Evolutionary conservation across 73 alveolate genomes (phyloP).

Genomic region (Paramecium biaurelia): DNA sequence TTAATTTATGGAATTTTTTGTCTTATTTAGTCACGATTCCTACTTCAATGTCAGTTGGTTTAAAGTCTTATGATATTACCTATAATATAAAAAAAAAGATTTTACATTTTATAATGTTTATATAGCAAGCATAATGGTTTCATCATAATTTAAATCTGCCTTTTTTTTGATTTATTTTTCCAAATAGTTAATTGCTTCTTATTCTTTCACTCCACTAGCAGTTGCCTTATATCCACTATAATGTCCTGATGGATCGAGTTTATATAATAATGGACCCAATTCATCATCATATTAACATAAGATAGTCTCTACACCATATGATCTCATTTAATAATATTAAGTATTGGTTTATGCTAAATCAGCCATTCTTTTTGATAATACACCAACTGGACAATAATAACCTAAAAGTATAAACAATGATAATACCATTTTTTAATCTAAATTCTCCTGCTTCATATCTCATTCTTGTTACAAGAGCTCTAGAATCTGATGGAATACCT

Average conservation of each 20-base stretch:
- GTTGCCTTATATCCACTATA: slow-evolving; percentile 85
- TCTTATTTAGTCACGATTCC: slow-evolving; percentile 84
- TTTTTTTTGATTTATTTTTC: slow-evolving; percentile 87
- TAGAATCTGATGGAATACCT: slow-evolving; percentile 88
- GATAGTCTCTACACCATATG: slow-evolving; percentile 82
- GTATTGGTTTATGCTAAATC: slow-evolving; percentile 86
- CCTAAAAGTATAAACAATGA: background rate
- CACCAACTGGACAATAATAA: slow-evolving; percentile 90
- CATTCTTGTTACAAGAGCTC: slow-evolving; percentile 82
- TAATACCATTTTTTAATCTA: slow-evolving; percentile 82
- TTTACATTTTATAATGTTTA: slow-evolving; percentile 76
- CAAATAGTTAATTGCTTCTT: slow-evolving; percentile 89
- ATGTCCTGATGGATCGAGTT: slow-evolving; percentile 96
- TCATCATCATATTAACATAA: slow-evolving; percentile 92
- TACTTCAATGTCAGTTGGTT: slow-evolving; percentile 90
- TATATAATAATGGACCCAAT: slow-evolving; percentile 91
- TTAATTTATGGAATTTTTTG: slow-evolving; percentile 49
- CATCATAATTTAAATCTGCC: slow-evolving; percentile 76
- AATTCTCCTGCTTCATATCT: slow-evolving; percentile 89
- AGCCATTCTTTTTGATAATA: slow-evolving; percentile 87
- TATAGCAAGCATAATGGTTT: slow-evolving; percentile 85
- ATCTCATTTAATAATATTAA: slow-evolving; percentile 88
- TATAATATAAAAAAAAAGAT: background rate
- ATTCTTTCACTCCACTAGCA: slow-evolving; percentile 95
- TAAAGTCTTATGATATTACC: slow-evolving; percentile 87